Evolutionary conservation across 2,329 filamentous ascomycete genomes (phyloP), one percentile per base, ranked within the genome.

Genomic region (Hirsutella thompsonii): DNA sequence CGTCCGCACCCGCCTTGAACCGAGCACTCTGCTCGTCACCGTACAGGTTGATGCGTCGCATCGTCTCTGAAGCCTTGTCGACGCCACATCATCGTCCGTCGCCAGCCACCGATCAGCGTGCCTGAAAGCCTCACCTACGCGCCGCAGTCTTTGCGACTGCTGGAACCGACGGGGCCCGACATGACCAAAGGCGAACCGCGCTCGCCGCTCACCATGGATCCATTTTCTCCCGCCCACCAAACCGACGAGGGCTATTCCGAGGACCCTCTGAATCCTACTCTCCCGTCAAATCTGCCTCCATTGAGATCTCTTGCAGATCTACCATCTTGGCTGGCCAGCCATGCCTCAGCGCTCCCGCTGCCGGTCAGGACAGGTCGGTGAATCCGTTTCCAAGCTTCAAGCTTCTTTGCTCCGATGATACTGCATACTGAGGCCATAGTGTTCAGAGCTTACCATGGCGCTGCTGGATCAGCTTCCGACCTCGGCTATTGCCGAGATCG

Each of bases 221-320:
- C 63, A 36, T 67, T 68, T 45, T 60, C 74, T 26, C 69, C 74
- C 49, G 68, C 58, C 14, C 68, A 71, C 44, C 68, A 79, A 58
- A 73, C 87, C 44, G 86, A 93, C 64, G 87, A 93, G 64, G 87
- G 87, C 53, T 93, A 92, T 59, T 89, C 85, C 5, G 85, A 92
- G 57, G 84, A 89, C 49, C 74, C 74, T 44, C 60, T 78, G 40
- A 71, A 69, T 48, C 61, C 67, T 10, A 56, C 60, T 41, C 49
- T 54, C 5, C 50, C 54, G 50, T 50, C 51, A 51, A 52, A 55
- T 47, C 42, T 66, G 37, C 52, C 59, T 13, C 55, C 58, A 37
- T 51, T 61, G 40, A 59, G 56, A 43, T 62, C 64, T 6, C 56
- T 61, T 34, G 56, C 61, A 21, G 68, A 72, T 36, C 57, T 74